Percentiles rank a stretch among this genome's conserved stretches.
Conservation (phyloP, 2,329 filamentous ascomycete genomes). For the Aaosphaeria arxii region DNA sequence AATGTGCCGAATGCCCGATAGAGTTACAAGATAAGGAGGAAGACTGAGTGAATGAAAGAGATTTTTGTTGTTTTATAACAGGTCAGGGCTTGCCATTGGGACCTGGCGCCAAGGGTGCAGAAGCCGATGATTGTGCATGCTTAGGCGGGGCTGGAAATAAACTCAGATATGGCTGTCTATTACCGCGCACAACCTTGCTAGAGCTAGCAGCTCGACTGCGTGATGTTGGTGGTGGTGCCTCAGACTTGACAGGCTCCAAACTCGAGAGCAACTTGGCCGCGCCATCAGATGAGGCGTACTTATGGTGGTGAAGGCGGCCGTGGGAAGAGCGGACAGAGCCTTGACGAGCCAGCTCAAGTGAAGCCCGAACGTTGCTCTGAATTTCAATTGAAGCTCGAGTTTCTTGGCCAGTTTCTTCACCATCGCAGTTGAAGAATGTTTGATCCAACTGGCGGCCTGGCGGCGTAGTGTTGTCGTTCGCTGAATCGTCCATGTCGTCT, state of each 20-base stretch:
- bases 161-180: conserved; percentile 21
- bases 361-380: conserved; percentile 19
- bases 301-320: conserved; percentile 20
- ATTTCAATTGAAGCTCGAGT: conserved; percentile 6
- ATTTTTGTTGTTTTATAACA: no score
- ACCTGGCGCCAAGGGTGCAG: conserved; percentile 1
- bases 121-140: conserved; percentile 8
- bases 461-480: conserved; percentile 27
- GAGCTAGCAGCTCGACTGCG: conserved; percentile 28
- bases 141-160: conserved; percentile 34
- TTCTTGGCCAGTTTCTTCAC: conserved; percentile 15
- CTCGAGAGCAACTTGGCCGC: conserved; percentile 27
- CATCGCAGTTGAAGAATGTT: conserved; percentile 27
- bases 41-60: no score
- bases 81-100: not conserved
- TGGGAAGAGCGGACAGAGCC: conserved; percentile 17
- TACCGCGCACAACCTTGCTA: conserved; percentile 14
- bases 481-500: conserved; percentile 13
- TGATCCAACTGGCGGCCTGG: conserved; percentile 22
- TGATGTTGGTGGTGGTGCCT: conserved; percentile 8
- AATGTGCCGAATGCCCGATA: not conserved
- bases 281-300: conserved; percentile 31
- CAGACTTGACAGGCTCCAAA: conserved; percentile 1
- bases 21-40: not conserved
- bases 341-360: conserved; percentile 23